phyloP scores from a whole-genome alignment of 208 protist genomes.

The Phytomonas francai region DNA sequence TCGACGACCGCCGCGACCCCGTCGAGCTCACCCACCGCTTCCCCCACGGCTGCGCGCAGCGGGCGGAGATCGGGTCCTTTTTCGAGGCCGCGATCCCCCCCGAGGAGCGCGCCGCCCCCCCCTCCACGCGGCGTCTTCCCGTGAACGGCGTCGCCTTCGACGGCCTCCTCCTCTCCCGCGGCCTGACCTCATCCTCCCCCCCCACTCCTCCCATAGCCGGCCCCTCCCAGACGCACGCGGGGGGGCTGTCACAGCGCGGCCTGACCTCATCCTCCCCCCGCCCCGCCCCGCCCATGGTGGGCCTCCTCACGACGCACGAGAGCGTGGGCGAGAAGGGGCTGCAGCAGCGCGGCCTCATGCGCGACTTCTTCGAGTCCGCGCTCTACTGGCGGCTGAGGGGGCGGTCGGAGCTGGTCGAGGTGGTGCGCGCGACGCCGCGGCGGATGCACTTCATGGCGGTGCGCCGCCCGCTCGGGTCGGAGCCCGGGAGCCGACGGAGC shows the following conservation, averaged over 20 bases:
- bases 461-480: constrained; percentile 16
- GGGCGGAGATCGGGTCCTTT: constrained; percentile 51
- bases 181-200: neutral
- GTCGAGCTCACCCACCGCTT: constrained; percentile 45
- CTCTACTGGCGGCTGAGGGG: constrained; percentile 31
- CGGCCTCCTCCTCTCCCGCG: constrained; percentile 31
- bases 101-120: constrained; percentile 30
- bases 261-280: no score
- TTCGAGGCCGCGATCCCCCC: constrained; percentile 41
- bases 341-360: constrained; percentile 40
- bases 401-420: constrained; percentile 14
- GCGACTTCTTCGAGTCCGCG: constrained; percentile 45
- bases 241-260: no score
- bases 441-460: constrained; percentile 61
- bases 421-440: constrained; percentile 22
- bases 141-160: constrained; percentile 48
- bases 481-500: constrained; percentile 1
- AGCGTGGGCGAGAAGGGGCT: constrained; percentile 28
- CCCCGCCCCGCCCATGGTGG: no score
- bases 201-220: no score
- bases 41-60: constrained; percentile 24
- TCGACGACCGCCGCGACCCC: constrained; percentile 56
- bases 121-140: constrained; percentile 44
- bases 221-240: no score
- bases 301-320: constrained; percentile 54